Conservation (phyloP, 306 rosid species). For the Begonia masoniana region DNA sequence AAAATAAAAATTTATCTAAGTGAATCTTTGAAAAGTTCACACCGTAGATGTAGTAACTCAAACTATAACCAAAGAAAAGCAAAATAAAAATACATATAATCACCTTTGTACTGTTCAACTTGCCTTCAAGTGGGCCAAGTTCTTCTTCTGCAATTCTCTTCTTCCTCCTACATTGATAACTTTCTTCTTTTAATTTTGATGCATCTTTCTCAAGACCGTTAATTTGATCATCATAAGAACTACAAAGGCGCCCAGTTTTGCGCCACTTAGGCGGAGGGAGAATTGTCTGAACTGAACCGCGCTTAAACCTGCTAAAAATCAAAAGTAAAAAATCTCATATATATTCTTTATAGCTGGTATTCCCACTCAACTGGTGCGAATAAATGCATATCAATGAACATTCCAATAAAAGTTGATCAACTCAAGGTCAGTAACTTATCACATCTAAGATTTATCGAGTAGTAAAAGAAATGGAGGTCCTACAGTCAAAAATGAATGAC, state of each 20-base stretch:
- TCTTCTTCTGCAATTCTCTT: slow-evolving; percentile 54
- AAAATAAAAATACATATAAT: not conserved
- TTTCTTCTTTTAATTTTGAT: slow-evolving; percentile 23
- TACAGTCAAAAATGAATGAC: not conserved
- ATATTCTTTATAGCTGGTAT: not conserved
- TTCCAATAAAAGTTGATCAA: not conserved
- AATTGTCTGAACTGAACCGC: slow-evolving; percentile 61
- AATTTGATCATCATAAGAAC: slow-evolving; percentile 53
- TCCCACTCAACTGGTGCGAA: too few relatives aligned
- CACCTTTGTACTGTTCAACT: slow-evolving; percentile 46
- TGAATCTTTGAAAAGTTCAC: too few relatives aligned
- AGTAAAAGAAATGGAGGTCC: too few relatives aligned
- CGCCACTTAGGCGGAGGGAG: slow-evolving; percentile 36
- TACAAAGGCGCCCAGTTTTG: slow-evolving; percentile 53
- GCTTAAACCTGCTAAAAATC: slow-evolving; percentile 48
- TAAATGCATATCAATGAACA: not conserved
- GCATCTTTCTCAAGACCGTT: slow-evolving; percentile 22
- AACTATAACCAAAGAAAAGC: not conserved
- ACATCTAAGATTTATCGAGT: too few relatives aligned
- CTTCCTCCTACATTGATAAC: slow-evolving; percentile 21
- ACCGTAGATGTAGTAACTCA: not conserved
- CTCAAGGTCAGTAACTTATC: too few relatives aligned
- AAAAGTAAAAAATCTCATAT: not conserved
- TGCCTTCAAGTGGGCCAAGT: slow-evolving; percentile 32
- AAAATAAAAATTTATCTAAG: too few relatives aligned